Conservation (phyloP, 2,329 filamentous ascomycete genomes). For the Aspergillus sojae region DNA sequence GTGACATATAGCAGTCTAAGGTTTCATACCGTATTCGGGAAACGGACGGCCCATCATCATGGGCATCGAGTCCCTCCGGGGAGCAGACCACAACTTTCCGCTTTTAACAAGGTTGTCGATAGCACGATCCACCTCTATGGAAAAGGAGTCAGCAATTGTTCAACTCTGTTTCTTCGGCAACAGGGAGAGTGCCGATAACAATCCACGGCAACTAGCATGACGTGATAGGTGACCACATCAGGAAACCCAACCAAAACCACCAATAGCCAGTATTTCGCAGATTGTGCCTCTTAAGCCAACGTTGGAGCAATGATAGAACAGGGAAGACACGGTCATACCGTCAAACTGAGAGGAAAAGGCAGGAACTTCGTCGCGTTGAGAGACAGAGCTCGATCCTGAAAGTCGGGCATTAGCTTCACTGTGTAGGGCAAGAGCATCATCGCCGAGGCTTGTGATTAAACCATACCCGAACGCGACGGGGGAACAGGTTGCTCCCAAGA, state of each 20-base stretch:
- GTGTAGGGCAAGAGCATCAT: slow-evolving; percentile 18
- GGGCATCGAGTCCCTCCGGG: slow-evolving; percentile 79
- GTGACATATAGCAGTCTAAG: slow-evolving; percentile 14
- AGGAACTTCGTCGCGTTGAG: slow-evolving; percentile 71
- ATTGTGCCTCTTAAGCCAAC: background rate
- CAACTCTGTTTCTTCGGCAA: background rate
- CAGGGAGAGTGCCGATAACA: background rate
- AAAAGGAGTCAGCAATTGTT: slow-evolving; percentile 29
- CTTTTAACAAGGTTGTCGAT: slow-evolving; percentile 96
- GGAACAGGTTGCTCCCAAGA: slow-evolving; percentile 75
- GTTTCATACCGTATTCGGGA: slow-evolving; percentile 62
- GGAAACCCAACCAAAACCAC: background rate
- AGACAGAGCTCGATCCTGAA: slow-evolving; percentile 73
- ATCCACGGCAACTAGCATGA: background rate
- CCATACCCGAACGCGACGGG: slow-evolving; percentile 71
- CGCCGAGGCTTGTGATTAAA: slow-evolving; percentile 3
- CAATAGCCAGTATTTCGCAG: background rate
- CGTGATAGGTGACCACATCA: background rate
- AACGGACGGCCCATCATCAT: slow-evolving; percentile 62
- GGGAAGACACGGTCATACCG: slow-evolving; percentile 59
- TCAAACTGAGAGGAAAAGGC: slow-evolving; percentile 89
- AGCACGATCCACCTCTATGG: slow-evolving; percentile 87
- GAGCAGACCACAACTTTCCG: slow-evolving; percentile 79
- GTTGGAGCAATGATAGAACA: slow-evolving; percentile 8
- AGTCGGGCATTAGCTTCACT: slow-evolving; percentile 14